Base-by-base conservation (phyloP, 768 basidiomycete genomes). In the Amanita thiersii region DNA sequence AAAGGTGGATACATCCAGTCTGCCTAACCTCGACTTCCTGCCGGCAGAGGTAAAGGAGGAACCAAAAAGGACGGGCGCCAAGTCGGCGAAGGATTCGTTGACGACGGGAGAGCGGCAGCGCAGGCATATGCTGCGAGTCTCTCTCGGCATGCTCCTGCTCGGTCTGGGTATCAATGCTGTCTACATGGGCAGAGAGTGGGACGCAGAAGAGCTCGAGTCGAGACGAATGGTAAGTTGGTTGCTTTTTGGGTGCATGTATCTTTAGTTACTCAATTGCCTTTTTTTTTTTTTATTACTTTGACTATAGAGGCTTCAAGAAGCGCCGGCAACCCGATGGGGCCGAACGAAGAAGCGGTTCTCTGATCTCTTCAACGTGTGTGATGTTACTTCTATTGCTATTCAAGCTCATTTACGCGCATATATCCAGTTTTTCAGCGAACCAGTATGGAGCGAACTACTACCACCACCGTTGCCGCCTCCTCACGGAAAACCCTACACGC, bases 371-470 rank as follows among this genome's bases (percentile, higher is more conserved):
- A 81, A 80, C 50, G 86, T 87, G 56, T 35, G 81, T 63, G 9
- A 14, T 21, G 5, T 30, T 31, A 5, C 2, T 7, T 15, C 20
- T 31, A 11, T 14, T 39, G 5, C 7, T 21, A 4, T 11, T 34
- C 21, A 10, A 18, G 17, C 23, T 26, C 8, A 17, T 28, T 34
- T 36, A 33, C 19, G 6, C 12, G 19, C 17, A 46, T 17, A 23
- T 35, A 39, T 5, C 7, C 51, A 96, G 89, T 81, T 80, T 58
- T 92, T 98, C 63, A 89, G 82, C 56, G 86, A 98, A 66, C 96
- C 96, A 2, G 77, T 82, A 34, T 96, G 90, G 87, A 70, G 83
- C 20, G 90, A 93, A 56, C 75, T 99, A 1, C 75, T 99, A 1
- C 96, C 94, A 0, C 82, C 88, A 31, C 84, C 86, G 8, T 69